Evolutionary conservation across 768 basidiomycete species (phyloP), one percentile per base, ranked within the genome.

Genomic region (Brasilioporus rufonigricans): DNA sequence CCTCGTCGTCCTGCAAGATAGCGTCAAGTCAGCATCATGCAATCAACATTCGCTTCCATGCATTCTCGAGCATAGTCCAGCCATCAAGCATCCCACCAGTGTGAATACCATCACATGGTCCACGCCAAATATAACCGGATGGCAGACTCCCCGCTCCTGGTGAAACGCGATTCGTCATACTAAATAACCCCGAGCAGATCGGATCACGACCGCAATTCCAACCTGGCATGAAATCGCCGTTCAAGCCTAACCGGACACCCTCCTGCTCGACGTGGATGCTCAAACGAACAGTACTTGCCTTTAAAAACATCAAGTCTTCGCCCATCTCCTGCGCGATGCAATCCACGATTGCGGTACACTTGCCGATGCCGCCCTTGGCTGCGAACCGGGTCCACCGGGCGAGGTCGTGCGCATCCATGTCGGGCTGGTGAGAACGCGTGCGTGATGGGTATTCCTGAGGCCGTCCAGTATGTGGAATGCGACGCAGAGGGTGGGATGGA

Each of bases 311-410:
- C 43, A 94, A 77, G 69, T 93, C 91, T 11, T 69, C 67, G 23
- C 85, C 85, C 12, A 80, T 68, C 36, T 78, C 77, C 67, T 90
- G 83, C 2, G 89, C 89, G 19, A 89, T 80, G 62, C 88, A 91
- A 68, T 94, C 91, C 50, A 79, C 76, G 24, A 78, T 53, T 5
- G 91, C 91, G 1, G 81, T 84, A 59, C 90, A 91, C 61, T 77
- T 86, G 5, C 91, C 91, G 50, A 93, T 91, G 14, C 91, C 91
- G 0, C 91, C 91, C 64, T 91, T 93, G 5, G 76, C 81, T 0
- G 91, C 91, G 67, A 93, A 93, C 38, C 91, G 78, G 11, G 86
- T 87, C 91, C 91, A 93, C 39, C 87, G 77, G 10, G 85, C 81
- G 31, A 93, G 80, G 50, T 91, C 87, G 31, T 76, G 70, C 16